Percentiles rank a stretch among this genome's conserved stretches.
Evolutionary conservation across 805 yeast species (phyloP).

Genomic region (Kazachstania psychrophila): DNA sequence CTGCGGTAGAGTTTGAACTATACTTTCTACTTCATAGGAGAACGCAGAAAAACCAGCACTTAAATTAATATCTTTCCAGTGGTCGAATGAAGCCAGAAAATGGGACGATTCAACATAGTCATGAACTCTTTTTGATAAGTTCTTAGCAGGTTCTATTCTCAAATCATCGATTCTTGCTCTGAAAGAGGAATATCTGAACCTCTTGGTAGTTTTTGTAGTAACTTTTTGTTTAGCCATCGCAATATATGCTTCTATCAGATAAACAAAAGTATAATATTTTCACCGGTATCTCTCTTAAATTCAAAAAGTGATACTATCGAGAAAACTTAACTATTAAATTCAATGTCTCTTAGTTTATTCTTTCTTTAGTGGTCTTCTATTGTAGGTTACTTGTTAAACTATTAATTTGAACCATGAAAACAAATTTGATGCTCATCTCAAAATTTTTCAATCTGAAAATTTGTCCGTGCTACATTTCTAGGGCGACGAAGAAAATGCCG

Average conservation of each 20-base stretch:
- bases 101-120: slow-evolving; percentile 71
- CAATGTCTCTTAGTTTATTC: too few relatives aligned
- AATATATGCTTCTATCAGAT: too few relatives aligned
- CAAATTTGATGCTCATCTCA: not conserved
- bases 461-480: not conserved
- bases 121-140: slow-evolving; percentile 48
- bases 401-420: not conserved
- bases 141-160: slow-evolving; percentile 66
- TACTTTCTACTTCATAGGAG: slow-evolving; percentile 42
- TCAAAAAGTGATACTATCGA: too few relatives aligned
- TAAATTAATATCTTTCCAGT: slow-evolving; percentile 82
- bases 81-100: slow-evolving; percentile 66
- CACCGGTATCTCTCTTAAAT: too few relatives aligned
- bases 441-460: not conserved
- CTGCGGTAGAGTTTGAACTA: slow-evolving; percentile 69
- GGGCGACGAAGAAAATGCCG: not conserved
- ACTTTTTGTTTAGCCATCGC: slow-evolving; percentile 32
- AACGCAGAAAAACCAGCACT: slow-evolving; percentile 64
- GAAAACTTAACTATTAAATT: too few relatives aligned
- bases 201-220: slow-evolving; percentile 47
- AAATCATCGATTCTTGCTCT: slow-evolving; percentile 76
- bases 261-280: too few relatives aligned
- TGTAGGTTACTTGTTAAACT: not conserved
- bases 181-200: slow-evolving; percentile 64
- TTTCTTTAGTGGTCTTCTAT: not conserved